A percentile compares a stretch with the other conserved stretches of the same genome.
These are phyloP conservation scores for Leccinum barrowsii DNA, from an alignment of 768 basidiomycete genomes.

Conservation along the genomic window DNA sequence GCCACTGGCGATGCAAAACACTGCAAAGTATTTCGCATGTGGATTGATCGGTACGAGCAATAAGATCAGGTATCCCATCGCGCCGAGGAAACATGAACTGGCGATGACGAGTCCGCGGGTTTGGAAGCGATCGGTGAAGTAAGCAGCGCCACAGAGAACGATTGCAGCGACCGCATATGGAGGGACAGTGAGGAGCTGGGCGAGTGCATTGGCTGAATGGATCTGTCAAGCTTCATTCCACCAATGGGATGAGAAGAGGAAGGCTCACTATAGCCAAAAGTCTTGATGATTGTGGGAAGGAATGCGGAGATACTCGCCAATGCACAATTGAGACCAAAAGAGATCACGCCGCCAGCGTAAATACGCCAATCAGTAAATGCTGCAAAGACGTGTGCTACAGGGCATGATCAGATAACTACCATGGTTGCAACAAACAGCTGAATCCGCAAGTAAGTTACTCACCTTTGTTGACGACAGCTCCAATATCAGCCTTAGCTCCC, in stretches of 20 bases:
- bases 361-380: conserved; percentile 76
- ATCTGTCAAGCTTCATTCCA: background rate
- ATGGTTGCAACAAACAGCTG: background rate
- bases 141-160: conserved; percentile 57
- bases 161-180: conserved; percentile 73
- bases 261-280: conserved; percentile 65
- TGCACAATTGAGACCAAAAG: conserved; percentile 74
- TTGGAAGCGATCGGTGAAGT: conserved; percentile 63
- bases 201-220: conserved; percentile 22
- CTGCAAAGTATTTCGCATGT: conserved; percentile 72
- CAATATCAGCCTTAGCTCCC: conserved; percentile 60
- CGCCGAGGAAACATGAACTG: conserved; percentile 27
- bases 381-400: conserved; percentile 53
- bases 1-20: conserved; percentile 72
- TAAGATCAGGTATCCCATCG: conserved; percentile 58
- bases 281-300: conserved; percentile 75
- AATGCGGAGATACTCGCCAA: conserved; percentile 79
- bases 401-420: conserved; percentile 1
- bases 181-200: conserved; percentile 76
- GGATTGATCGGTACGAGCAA: conserved; percentile 50
- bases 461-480: conserved; percentile 64
- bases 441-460: background rate
- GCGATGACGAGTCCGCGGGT: conserved; percentile 45
- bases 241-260: background rate
- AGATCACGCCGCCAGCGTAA: conserved; percentile 63